Evolutionary conservation across 352 stramenopile species (phyloP), one percentile per base, ranked within the genome.

Genomic region (Pythium brachiatum): DNA sequence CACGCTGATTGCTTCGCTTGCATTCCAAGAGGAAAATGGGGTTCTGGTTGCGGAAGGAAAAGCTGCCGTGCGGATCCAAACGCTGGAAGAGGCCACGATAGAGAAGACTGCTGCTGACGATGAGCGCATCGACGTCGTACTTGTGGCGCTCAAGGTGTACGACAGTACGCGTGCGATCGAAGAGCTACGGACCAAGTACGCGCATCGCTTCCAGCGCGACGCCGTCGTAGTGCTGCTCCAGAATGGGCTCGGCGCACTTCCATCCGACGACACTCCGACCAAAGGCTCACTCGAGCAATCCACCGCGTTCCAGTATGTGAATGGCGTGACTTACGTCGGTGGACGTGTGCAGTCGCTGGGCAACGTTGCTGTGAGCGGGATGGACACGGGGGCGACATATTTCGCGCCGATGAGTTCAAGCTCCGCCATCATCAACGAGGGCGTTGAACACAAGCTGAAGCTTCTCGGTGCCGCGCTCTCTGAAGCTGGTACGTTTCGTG

Each of bases 261-360:
- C 76, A 3, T 21, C 48, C 7, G 20, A 66, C 2, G 15, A 55
- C 15, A n/a, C 51, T 27, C 25, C 48, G 41, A 54, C 34, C 15
- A 23, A 21, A 50, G 20, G 16, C 36, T 26, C 15, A 11, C 29
- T 16, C n/a, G 31, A 20, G 21, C 11, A 12, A 0, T 8, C 27
- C 46, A 21, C 41, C 16, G 18, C 54, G 5, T 79, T 77, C 71
- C 60, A 76, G 36, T 85, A 88, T 54, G 72, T 59, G 1, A 77
- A 89, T 39, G 80, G 76, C 20, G 81, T 93, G 57, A 93, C 81
- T 32, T 90, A 83, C 66, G 68, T 91, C 20, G 78, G 83, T 18
- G 80, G 79, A 20, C 70, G 74, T 26, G 51, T 78, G 46, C 7
- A 72, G 18, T 61, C 62, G 9, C 75, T 82, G 47, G 83, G 75